Conservation (phyloP, 2,329 filamentous ascomycete genomes). For the Pseudodiploospora longispora region DNA sequence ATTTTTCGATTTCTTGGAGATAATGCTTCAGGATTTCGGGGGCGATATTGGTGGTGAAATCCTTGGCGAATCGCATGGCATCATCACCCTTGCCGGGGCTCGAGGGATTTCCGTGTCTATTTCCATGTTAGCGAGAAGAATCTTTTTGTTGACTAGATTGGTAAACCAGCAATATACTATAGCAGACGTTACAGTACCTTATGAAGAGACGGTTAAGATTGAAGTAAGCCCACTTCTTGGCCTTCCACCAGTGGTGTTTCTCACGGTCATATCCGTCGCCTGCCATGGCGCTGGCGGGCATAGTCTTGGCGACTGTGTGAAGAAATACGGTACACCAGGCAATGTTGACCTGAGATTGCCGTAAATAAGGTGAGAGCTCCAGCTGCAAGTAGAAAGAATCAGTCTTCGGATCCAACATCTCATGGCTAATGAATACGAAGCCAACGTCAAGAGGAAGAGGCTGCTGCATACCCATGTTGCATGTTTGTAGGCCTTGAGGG, state of each 20-base stretch:
- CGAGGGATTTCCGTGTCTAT: slow-evolving; percentile 80
- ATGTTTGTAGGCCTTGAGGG: slow-evolving; percentile 96
- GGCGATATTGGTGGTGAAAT: slow-evolving; percentile 83
- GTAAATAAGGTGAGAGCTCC: slow-evolving; percentile 71
- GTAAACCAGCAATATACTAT: neutral
- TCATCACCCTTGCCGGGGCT: slow-evolving; percentile 68
- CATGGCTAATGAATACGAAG: neutral
- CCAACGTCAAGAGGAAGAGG: neutral
- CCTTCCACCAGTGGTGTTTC: slow-evolving; percentile 98
- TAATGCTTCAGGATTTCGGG: slow-evolving; percentile 96
- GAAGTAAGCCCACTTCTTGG: slow-evolving; percentile 99
- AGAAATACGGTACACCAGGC: slow-evolving; percentile 96
- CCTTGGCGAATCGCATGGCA: slow-evolving; percentile 75
- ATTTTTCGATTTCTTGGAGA: slow-evolving; percentile 89
- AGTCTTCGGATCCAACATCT: neutral
- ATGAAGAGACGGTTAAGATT: slow-evolving; percentile 95
- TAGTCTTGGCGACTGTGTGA: slow-evolving; percentile 76
- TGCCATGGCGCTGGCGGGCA: slow-evolving; percentile 75
- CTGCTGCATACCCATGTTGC: slow-evolving; percentile 68
- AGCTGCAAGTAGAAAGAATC: slow-evolving; percentile 49
- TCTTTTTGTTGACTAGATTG: neutral
- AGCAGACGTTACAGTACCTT: slow-evolving; percentile 45
- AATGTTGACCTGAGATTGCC: slow-evolving; percentile 75
- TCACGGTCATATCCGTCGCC: slow-evolving; percentile 79
- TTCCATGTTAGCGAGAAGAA: slow-evolving; percentile 5